A percentile compares a stretch with the other conserved stretches of the same genome.
phyloP scores from a whole-genome alignment of 768 basidiomycete species.

The Mycena indigotica region DNA sequence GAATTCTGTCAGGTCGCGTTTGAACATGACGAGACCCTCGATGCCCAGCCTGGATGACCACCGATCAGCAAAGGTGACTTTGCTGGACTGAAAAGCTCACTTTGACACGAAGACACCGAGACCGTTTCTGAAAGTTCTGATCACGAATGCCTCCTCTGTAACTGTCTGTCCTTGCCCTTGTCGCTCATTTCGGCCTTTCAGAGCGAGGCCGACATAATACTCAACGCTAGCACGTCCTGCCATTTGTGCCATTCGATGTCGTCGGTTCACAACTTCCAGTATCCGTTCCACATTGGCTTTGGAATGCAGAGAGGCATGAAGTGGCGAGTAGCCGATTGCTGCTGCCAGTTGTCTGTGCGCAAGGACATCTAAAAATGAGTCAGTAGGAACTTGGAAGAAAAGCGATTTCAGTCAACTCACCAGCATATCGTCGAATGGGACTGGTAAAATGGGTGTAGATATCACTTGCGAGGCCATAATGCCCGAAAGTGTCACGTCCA shows the following conservation, averaged over 20 bases:
- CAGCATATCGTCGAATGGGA: slow-evolving; percentile 95
- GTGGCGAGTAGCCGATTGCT: slow-evolving; percentile 78
- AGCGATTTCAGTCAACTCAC: slow-evolving; percentile 43
- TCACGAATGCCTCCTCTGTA: slow-evolving; percentile 87
- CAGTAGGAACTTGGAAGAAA: too few relatives aligned
- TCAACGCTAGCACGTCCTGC: slow-evolving; percentile 95
- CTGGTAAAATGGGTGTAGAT: slow-evolving; percentile 99
- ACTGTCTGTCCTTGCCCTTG: slow-evolving; percentile 41
- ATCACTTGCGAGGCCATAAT: slow-evolving; percentile 95
- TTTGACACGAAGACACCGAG: slow-evolving; percentile 94
- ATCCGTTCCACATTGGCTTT: slow-evolving; percentile 86
- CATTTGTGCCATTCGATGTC: slow-evolving; percentile 97
- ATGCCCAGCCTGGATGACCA: slow-evolving; percentile 80
- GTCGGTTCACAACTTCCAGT: slow-evolving; percentile 82
- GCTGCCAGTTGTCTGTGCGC: slow-evolving; percentile 93
- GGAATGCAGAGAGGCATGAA: slow-evolving; percentile 88
- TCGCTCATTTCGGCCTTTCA: slow-evolving; percentile 63
- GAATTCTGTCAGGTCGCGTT: slow-evolving; percentile 76
- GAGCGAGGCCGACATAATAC: slow-evolving; percentile 93
- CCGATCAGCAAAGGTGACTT: slow-evolving; percentile 1
- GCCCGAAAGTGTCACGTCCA: slow-evolving; percentile 87
- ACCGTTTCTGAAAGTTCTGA: slow-evolving; percentile 92
- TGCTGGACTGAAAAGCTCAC: slow-evolving; percentile 50
- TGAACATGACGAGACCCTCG: slow-evolving; percentile 94
- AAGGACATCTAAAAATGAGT: slow-evolving; percentile 67